These are phyloP conservation scores for Candida coquimbonensis DNA, from an alignment of 805 yeast species.

Conservation along the genomic window DNA sequence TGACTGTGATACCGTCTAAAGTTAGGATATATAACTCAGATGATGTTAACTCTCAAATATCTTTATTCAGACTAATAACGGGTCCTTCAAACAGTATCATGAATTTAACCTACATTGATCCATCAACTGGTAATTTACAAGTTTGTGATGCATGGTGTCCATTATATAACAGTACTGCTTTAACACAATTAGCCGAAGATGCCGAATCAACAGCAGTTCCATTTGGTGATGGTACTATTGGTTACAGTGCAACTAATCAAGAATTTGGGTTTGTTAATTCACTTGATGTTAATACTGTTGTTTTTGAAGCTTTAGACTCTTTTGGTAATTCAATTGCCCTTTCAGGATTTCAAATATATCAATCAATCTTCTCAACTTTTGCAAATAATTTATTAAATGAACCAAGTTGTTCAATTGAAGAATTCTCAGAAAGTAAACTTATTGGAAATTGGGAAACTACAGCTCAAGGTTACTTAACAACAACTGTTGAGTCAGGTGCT, in stretches of 20 bases:
- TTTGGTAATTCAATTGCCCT: slow-evolving; percentile 67
- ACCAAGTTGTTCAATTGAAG: slow-evolving; percentile 40
- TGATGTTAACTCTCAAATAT: slow-evolving; percentile 36
- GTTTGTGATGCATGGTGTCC: slow-evolving; percentile 92
- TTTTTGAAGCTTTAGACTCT: slow-evolving; percentile 56
- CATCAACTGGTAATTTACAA: slow-evolving; percentile 45
- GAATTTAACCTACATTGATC: slow-evolving; percentile 85
- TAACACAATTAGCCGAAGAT: slow-evolving; percentile 17
- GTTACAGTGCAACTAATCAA: slow-evolving; percentile 43
- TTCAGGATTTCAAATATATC: slow-evolving; percentile 66
- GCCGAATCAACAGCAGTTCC: not conserved
- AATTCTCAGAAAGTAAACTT: slow-evolving; percentile 23
- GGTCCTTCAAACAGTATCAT: slow-evolving; percentile 81
- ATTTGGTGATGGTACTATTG: slow-evolving; percentile 6
- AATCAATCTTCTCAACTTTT: slow-evolving; percentile 46
- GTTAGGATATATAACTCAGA: slow-evolving; percentile 63
- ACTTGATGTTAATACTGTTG: slow-evolving; percentile 52
- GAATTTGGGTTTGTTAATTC: slow-evolving; percentile 77
- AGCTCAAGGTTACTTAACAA: slow-evolving; percentile 30
- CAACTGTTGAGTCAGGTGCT: slow-evolving; percentile 25
- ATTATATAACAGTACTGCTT: slow-evolving; percentile 35
- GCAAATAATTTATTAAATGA: slow-evolving; percentile 72
- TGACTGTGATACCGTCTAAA: slow-evolving; percentile 56
- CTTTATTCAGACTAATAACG: slow-evolving; percentile 66
- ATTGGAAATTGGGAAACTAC: slow-evolving; percentile 27